phyloP scores from a whole-genome alignment of 2,329 filamentous ascomycete species.

The Diaporthe caulivora region DNA sequence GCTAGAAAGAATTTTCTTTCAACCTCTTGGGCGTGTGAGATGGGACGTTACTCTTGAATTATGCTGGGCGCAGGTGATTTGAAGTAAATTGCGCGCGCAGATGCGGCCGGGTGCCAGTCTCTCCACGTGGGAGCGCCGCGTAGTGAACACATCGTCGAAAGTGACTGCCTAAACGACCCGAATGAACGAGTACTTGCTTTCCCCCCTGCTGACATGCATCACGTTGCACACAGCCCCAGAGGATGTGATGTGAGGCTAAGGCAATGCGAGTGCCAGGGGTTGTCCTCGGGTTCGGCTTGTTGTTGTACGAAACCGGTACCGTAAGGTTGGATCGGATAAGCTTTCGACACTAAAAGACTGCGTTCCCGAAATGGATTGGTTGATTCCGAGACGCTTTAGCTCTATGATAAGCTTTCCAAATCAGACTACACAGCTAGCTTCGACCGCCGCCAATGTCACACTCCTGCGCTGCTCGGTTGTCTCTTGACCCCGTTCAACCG shows the following conservation, averaged over 20 bases:
- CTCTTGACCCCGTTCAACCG: too few relatives aligned
- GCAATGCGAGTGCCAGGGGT: not conserved
- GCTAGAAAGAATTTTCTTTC: not conserved
- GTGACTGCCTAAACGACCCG: not conserved
- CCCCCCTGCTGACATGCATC: not conserved
- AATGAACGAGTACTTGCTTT: not conserved
- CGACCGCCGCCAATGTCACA: too few relatives aligned
- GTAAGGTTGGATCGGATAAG: not conserved
- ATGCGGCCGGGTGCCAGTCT: not conserved
- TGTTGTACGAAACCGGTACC: constrained; percentile 1
- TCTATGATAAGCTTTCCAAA: not conserved
- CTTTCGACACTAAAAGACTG: not conserved
- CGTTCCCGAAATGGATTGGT: not conserved
- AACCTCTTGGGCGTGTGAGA: not conserved
- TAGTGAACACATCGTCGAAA: not conserved
- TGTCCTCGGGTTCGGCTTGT: not conserved
- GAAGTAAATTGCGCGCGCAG: not conserved
- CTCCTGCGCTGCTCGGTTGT: too few relatives aligned
- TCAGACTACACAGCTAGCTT: too few relatives aligned
- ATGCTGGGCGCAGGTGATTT: not conserved
- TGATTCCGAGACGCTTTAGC: not conserved
- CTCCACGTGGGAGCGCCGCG: not conserved
- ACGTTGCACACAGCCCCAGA: not conserved
- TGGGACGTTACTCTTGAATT: constrained; percentile 26
- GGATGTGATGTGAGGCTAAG: not conserved